Base-by-base conservation (phyloP, 2,329 filamentous ascomycete species). In the Aspergillus felis region DNA sequence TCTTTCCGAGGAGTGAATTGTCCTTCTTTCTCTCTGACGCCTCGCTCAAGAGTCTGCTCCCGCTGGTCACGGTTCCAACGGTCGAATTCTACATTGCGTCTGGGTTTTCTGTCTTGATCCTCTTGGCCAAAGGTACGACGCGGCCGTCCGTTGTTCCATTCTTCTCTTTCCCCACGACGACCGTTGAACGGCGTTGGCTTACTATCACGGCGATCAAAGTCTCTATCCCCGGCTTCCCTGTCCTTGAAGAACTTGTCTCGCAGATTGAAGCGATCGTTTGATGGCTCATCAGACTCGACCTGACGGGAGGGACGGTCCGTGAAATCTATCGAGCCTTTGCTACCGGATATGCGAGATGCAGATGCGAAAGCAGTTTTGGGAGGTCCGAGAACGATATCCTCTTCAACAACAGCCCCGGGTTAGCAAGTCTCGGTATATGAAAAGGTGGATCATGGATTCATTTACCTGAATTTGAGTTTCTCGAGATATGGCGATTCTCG, bases 331-430 rank as follows among this genome's bases (percentile, higher is more conserved):
- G 71, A 74, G 32, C 70, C 66, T 70, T 83, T 83, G 38, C 32
- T 38, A 38, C 75, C 74, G 61, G 72, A 66, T 54, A 74, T 72
- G 59, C 84, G 81, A 57, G 89, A 90, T 24, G 88, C 84, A 1
- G 92, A 95, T 54, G 90, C 85, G 74, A 97, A 96, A 48, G 86
- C 85, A 50, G 86, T 90, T 73, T 90, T 90, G 1, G 92, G 90
- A 22, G 92, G 92, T 14, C 90, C 92, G 57, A 96, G 88, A 57
- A 94, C 83, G 57, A 95, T 89, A 62, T 95, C 91, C 66, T 96
- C 92, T 67, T 84, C 78, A 50, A 35, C 48, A 65, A 65, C 57
- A 29, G 46, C 28, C 57, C 10, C n/a, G 20, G 14, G 57, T 68
- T 57, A 70, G 65, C 55, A 49, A 57, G 42, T 38, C 28, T 56